These are phyloP conservation scores for Tilletiopsis washingtonensis DNA, from an alignment of 1,284 basidiomycete genomes.

Conservation along the genomic window DNA sequence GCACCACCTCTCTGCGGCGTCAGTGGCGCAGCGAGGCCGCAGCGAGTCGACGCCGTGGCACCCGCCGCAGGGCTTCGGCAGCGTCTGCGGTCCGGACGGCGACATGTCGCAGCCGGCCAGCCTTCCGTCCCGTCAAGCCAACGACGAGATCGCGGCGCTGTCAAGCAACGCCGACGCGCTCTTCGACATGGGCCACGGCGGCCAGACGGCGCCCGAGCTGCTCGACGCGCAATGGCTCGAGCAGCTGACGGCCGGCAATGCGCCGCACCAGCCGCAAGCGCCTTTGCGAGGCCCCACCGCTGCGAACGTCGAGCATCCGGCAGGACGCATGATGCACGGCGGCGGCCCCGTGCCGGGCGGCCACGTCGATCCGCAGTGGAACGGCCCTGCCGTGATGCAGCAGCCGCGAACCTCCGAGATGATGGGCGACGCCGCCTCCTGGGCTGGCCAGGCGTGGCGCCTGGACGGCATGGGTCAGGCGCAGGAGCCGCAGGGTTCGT, in stretches of 20 bases:
- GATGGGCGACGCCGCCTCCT: neutral
- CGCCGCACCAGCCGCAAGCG: too few species aligned
- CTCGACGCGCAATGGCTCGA: neutral
- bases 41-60: neutral
- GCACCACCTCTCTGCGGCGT: too few species aligned
- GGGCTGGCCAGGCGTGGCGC: neutral
- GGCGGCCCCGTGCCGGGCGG: neutral
- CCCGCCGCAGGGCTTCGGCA: neutral
- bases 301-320: neutral
- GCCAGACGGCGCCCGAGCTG: neutral
- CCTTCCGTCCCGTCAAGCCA: neutral
- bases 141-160: neutral
- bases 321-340: neutral
- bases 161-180: neutral
- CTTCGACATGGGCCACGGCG: neutral
- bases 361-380: neutral
- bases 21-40: too few species aligned
- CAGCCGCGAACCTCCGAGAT: too few species aligned
- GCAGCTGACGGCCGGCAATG: neutral
- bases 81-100: neutral
- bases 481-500: neutral
- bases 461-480: neutral
- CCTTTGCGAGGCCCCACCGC: neutral
- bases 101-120: neutral
- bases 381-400: too few species aligned